These are phyloP conservation scores for Ustulina deusta DNA, from an alignment of 2,329 filamentous ascomycete genomes.

Conservation along the genomic window DNA sequence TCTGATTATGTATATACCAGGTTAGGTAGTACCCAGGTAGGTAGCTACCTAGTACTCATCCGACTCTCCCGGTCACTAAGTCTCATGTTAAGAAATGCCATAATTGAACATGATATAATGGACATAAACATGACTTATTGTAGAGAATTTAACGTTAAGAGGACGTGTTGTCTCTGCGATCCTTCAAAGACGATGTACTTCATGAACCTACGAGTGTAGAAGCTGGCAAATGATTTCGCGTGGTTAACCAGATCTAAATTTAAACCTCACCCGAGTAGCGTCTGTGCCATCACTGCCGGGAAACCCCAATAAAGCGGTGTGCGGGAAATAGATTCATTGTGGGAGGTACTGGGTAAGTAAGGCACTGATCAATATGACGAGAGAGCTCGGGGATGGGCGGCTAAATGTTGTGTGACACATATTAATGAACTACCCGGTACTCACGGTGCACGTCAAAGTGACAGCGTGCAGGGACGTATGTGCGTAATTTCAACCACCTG, in stretches of 20 bases:
- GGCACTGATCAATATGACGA: neutral
- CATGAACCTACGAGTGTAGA: neutral
- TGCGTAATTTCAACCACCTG: neutral
- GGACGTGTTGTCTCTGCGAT: neutral
- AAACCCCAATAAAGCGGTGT: neutral
- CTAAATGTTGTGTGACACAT: conserved; percentile 26
- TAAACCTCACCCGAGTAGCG: neutral
- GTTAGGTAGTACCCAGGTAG: no score
- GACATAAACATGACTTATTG: neutral
- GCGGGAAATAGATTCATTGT: conserved; percentile 1
- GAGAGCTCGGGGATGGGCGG: conserved; percentile 20
- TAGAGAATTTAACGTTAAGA: neutral
- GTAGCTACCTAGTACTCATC: neutral
- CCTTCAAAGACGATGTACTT: neutral
- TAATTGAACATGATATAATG: no score
- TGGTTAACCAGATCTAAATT: neutral
- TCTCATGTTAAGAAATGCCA: no score
- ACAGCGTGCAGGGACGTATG: conserved; percentile 11
- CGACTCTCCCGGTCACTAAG: no score
- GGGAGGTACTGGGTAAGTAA: conserved; percentile 23
- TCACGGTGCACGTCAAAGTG: neutral
- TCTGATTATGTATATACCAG: no score
- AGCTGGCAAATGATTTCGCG: neutral
- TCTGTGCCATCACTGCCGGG: neutral
- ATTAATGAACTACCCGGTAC: conserved; percentile 5